Base-by-base conservation (phyloP, 768 basidiomycete species). In the Crassisporium funariophilum region DNA sequence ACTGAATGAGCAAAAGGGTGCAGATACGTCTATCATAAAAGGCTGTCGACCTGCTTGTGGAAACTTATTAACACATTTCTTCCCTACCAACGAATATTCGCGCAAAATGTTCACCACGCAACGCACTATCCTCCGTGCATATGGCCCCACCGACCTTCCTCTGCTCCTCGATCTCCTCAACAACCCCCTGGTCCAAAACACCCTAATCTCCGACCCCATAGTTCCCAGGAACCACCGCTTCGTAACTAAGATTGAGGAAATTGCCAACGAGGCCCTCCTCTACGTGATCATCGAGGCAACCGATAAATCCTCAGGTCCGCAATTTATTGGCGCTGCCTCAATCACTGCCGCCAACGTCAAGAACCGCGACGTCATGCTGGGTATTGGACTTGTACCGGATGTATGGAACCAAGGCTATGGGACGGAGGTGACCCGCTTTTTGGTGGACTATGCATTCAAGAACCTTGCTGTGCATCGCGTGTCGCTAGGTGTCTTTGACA, bases 401-500 rank as follows among this genome's bases (percentile, higher is more conserved):
- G 54, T 57, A 17, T 66, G 54, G 60, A 55, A 55, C 17, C 51
- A 44, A 44, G 61, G 64, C n/a, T 64, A 62, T 35, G 57, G 51
- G 6, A 36, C 40, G 13, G 54, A 58, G 38, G 48, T 54, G 5
- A 44, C 38, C 9, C 34, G 46, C 20, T 58, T 53, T 27, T 35
- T 56, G 15, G 47, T 58, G 5, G 52, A 52, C 27, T 53, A 58
- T 39, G 43, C 52, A 10, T 56, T 55, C 34, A 43, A 47, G 24
- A 46, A 51, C 39, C 44, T 53, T 10, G 55, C 35, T 16, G 24
- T 45, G 13, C 65, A 68, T 50, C 55, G 68, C n/a, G 49, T 70
- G 2, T 62, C 60, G 5, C 46, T 69, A 37, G 47, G 41, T 16
- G 53, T 57, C 16, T 52, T 51, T 16, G 56, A 54, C 16, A 42